These are phyloP conservation scores for Trichothecium sympodiale DNA, from an alignment of 2,329 filamentous ascomycete genomes.

Conservation along the genomic window DNA sequence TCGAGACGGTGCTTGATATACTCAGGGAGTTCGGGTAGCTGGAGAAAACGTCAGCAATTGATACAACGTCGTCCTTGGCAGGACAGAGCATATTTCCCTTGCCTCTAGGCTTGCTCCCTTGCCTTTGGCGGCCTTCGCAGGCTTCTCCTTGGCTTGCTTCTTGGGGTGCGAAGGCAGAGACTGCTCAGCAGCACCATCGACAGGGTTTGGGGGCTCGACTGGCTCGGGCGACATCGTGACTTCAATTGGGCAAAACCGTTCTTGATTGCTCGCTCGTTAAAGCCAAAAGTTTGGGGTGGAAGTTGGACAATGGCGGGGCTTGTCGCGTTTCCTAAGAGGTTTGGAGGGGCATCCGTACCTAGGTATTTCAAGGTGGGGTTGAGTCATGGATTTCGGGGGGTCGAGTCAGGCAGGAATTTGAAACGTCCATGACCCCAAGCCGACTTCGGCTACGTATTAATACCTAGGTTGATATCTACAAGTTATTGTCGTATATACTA, in stretches of 20 bases:
- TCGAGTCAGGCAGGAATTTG: too few species aligned
- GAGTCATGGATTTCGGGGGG: constrained; percentile 1
- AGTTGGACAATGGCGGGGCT: too few species aligned
- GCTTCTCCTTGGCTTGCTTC: constrained; percentile 25
- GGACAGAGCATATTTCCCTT: constrained; percentile 10
- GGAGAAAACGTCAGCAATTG: constrained; percentile 10
- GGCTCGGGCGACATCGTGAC: constrained; percentile 25
- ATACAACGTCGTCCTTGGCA: too few species aligned
- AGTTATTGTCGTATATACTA: too few species aligned
- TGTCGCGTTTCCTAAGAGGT: not conserved
- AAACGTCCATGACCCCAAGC: too few species aligned
- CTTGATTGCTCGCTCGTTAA: not conserved
- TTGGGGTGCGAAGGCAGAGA: constrained; percentile 22
- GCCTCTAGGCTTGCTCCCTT: constrained; percentile 12
- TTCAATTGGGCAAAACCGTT: not conserved
- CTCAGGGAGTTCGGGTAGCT: constrained; percentile 46
- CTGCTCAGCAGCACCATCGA: constrained; percentile 20
- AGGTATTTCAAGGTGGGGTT: constrained; percentile 2
- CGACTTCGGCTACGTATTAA: too few species aligned
- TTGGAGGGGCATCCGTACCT: constrained; percentile 2
- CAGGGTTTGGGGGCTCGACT: constrained; percentile 21
- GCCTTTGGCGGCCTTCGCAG: constrained; percentile 9
- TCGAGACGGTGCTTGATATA: constrained; percentile 77
- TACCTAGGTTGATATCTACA: too few species aligned
- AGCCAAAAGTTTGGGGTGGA: not conserved